Conservation (phyloP, 176 grass and related monocot genomes). For the Elymus sibiricus region DNA sequence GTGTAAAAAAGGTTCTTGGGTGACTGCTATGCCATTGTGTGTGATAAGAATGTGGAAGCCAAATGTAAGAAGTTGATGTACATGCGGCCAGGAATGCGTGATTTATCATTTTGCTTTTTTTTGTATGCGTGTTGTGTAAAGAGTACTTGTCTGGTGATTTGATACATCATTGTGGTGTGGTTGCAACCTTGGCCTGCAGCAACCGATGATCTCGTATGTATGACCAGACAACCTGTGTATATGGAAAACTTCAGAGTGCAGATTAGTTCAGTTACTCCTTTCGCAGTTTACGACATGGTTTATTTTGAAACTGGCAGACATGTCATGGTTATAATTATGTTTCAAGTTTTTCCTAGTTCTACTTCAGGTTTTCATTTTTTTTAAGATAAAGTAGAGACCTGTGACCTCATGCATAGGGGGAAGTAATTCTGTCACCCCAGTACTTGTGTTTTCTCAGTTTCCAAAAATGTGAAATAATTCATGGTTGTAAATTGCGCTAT, state of each 20-base stretch:
- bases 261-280: not conserved
- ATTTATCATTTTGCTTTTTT: not conserved
- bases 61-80: not conserved
- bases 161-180: constrained; percentile 23
- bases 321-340: not conserved
- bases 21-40: too few species aligned
- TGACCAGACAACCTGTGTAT: constrained; percentile 22
- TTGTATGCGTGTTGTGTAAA: constrained; percentile 4
- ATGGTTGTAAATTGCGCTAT: too few species aligned
- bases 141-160: not conserved
- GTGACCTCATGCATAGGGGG: not conserved
- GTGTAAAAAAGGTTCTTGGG: too few species aligned
- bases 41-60: too few species aligned
- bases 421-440: not conserved
- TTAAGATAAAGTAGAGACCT: not conserved
- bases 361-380: not conserved
- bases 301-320: not conserved
- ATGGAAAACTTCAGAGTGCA: not conserved
- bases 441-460: too few species aligned
- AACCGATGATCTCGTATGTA: not conserved
- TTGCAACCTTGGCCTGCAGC: constrained; percentile 2
- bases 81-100: not conserved
- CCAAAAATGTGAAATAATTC: too few species aligned
- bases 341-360: not conserved
- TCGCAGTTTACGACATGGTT: not conserved